Base-by-base conservation (phyloP, 768 basidiomycete species). In the Hericium alpestre region DNA sequence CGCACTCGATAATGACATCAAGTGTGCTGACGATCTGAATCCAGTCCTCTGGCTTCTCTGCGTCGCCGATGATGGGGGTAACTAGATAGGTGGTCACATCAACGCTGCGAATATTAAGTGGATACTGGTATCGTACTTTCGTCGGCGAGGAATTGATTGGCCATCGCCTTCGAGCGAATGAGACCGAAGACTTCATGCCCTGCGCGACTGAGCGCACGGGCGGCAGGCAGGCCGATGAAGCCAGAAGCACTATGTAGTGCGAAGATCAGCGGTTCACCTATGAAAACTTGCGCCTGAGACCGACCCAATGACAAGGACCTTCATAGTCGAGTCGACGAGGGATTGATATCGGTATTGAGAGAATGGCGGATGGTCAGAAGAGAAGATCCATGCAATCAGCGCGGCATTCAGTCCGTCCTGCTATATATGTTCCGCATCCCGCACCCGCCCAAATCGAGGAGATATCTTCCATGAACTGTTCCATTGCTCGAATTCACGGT, bases 151-250 rank as follows among this genome's bases (percentile, higher is more conserved):
- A 79, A 67, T 40, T 54, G 50, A 38, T 68, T 70, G 0, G 65
- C 71, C 53, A 73, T 74, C 1, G 47, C 61, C 10, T 57, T 49
- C 0, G 73, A 74, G 43, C 78, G 73, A 0, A 75, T 75, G 38
- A 70, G 61, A 16, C 77, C 77, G 54, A 75, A 77, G 1, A 78
- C 78, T 18, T 71, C 68, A 54, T 79, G 75, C 0, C 78, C 78
- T 0, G 71, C 73, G 27, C 76, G 73, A 9, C 71, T 67, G 41
- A 78, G 70, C 0, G 78, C 78, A 54, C 75, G 72, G 2, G 75
- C 70, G 16, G 70, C 70, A 3, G 77, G 75, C 5, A 71, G 59
- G 0, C 76, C 77, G 48, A 78, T 71, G 64, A 73, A 76, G 22
- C 76, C 76, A 37, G 73, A 71, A 23, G 76, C 74, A 39, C 76